Conservation (phyloP, 1,139 yeast genomes). For the Torulaspora globosa region DNA sequence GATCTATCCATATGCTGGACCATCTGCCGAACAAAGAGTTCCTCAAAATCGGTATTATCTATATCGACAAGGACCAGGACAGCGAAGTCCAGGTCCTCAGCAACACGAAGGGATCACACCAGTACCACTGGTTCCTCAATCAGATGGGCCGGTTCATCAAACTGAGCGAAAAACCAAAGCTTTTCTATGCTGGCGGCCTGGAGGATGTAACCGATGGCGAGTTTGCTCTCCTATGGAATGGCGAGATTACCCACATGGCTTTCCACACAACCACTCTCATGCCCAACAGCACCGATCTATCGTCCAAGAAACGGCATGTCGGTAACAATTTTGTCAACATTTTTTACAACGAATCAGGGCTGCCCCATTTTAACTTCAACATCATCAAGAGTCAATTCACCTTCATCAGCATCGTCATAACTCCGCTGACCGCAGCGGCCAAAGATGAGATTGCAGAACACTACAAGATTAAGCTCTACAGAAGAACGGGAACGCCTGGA, state of each 20-base stretch:
- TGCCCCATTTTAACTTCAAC: constrained; percentile 60
- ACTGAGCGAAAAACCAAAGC: constrained; percentile 50
- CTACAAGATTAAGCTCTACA: constrained; percentile 58
- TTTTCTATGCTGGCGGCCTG: constrained; percentile 69
- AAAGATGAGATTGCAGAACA: constrained; percentile 29
- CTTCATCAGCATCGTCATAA: constrained; percentile 71
- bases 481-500: constrained; percentile 70
- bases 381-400: constrained; percentile 75
- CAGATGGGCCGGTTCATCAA: constrained; percentile 57
- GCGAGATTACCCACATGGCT: constrained; percentile 64
- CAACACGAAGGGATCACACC: constrained; percentile 61
- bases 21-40: constrained; percentile 74
- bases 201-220: constrained; percentile 72
- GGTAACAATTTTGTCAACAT: constrained; percentile 83
- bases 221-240: constrained; percentile 69
- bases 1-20: constrained; percentile 67
- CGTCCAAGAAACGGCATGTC: constrained; percentile 74
- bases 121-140: constrained; percentile 56
- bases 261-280: constrained; percentile 80
- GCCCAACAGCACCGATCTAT: constrained; percentile 53
- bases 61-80: constrained; percentile 64
- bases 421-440: constrained; percentile 47
- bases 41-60: constrained; percentile 74
- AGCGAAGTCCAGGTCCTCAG: constrained; percentile 61
- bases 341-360: constrained; percentile 70